Conservation (phyloP, 1,284 basidiomycete species). For the Fomitopsis pinicola region DNA sequence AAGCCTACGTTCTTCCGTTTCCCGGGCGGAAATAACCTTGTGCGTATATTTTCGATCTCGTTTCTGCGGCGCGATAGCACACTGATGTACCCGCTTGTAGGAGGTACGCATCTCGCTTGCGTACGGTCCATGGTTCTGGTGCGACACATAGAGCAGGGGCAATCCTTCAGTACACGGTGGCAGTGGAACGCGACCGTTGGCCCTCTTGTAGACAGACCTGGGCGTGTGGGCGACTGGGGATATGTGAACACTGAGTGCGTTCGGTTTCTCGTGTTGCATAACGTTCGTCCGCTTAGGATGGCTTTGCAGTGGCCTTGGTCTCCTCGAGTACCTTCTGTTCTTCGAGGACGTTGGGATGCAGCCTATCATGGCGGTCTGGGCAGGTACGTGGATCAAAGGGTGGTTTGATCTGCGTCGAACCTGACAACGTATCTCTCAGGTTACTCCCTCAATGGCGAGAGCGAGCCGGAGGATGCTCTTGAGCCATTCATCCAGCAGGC, state of each 20-base stretch:
- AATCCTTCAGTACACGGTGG: slow-evolving; percentile 53
- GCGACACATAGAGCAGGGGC: slow-evolving; percentile 34
- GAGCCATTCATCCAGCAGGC: slow-evolving; percentile 64
- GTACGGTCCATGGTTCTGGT: background rate
- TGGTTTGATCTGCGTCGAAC: background rate
- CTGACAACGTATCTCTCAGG: slow-evolving; percentile 30
- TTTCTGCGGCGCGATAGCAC: slow-evolving; percentile 10
- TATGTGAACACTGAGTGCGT: slow-evolving; percentile 49
- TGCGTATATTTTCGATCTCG: slow-evolving; percentile 20
- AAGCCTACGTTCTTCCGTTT: slow-evolving; percentile 64
- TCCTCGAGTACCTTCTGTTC: slow-evolving; percentile 64
- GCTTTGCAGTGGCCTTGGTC: slow-evolving; percentile 49
- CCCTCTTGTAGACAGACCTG: slow-evolving; percentile 39
- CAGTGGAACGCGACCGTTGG: slow-evolving; percentile 65
- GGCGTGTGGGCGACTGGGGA: slow-evolving; percentile 62
- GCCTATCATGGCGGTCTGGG: slow-evolving; percentile 68
- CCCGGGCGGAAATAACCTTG: slow-evolving; percentile 59
- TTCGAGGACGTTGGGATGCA: slow-evolving; percentile 62
- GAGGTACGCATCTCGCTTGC: slow-evolving; percentile 29
- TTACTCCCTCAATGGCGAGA: slow-evolving; percentile 49
- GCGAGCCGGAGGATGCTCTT: slow-evolving; percentile 48
- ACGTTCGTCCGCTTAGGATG: slow-evolving; percentile 8
- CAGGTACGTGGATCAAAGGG: slow-evolving; percentile 34
- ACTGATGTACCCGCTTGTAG: slow-evolving; percentile 17
- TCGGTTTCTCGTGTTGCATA: background rate